phyloP scores from a whole-genome alignment of 768 basidiomycete genomes.

The Phanerodontia chrysosporium region DNA sequence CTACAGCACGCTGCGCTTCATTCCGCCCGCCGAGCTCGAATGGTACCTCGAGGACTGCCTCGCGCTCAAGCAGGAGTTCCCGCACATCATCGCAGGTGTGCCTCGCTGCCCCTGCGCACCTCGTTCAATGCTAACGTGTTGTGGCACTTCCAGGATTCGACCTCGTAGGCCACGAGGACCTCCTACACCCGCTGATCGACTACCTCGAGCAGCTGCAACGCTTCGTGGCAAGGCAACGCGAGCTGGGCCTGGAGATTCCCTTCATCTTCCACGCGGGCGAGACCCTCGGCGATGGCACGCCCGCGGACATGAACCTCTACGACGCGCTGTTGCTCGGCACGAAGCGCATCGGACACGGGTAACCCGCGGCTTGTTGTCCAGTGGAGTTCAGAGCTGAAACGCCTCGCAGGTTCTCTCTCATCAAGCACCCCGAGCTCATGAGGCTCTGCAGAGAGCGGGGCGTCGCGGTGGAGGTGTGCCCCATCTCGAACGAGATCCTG shows the following conservation, averaged over 20 bases:
- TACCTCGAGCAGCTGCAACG: conserved; percentile 57
- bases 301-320: conserved; percentile 68
- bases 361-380: conserved; percentile 1
- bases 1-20: conserved; percentile 57
- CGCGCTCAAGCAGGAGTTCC: conserved; percentile 67
- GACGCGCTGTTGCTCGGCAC: conserved; percentile 78
- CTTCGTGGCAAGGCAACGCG: conserved; percentile 54
- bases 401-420: conserved; percentile 56
- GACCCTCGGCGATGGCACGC: conserved; percentile 71
- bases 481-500: conserved; percentile 81
- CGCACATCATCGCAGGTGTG: conserved; percentile 64
- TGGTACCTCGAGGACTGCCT: conserved; percentile 76
- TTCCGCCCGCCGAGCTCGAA: conserved; percentile 52
- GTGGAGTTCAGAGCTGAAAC: neutral
- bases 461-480: conserved; percentile 73
- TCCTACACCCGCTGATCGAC: conserved; percentile 51
- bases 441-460: conserved; percentile 56
- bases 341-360: conserved; percentile 83
- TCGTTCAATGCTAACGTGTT: no score
- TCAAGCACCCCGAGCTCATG: conserved; percentile 72
- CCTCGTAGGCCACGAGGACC: conserved; percentile 74
- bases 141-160: conserved; percentile 65
- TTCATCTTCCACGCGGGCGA: conserved; percentile 82
- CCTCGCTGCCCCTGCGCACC: neutral
- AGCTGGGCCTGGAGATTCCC: conserved; percentile 60